Evolutionary conservation across 140 eudicot genomes (phyloP).

Genomic region (Erigeron philadelphicus): DNA sequence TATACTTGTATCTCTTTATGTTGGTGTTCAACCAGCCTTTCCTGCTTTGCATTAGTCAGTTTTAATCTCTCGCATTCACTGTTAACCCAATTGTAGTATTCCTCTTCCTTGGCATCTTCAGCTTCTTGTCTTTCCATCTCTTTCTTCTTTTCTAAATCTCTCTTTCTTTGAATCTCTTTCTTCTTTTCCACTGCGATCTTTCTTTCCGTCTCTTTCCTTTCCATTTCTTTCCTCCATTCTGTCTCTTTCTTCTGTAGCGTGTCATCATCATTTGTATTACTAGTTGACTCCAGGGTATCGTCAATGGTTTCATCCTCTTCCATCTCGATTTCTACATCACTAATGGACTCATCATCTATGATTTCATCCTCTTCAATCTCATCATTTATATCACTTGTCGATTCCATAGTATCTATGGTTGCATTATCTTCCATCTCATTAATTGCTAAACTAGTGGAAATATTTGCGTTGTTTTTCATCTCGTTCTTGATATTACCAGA

Average conservation of each 20-base stretch:
- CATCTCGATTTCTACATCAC: not conserved
- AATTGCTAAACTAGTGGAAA: not conserved
- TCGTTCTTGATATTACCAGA: not conserved
- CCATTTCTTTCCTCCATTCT: slow-evolving; percentile 7
- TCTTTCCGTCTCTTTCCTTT: slow-evolving; percentile 24
- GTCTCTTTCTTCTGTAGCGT: not conserved
- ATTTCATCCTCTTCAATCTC: not conserved
- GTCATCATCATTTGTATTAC: not conserved
- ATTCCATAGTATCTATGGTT: not conserved
- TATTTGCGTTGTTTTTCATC: not conserved
- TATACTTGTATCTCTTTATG: slow-evolving; percentile 56
- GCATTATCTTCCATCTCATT: not conserved
- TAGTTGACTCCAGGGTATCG: not conserved
- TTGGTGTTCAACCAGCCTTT: slow-evolving; percentile 52
- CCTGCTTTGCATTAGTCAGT: slow-evolving; percentile 29
- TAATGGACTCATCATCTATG: not conserved
- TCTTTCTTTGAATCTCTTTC: slow-evolving; percentile 19
- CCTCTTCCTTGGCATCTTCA: slow-evolving; percentile 29
- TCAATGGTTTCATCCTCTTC: slow-evolving; percentile 23
- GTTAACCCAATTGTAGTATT: slow-evolving; percentile 29
- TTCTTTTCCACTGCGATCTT: slow-evolving; percentile 16
- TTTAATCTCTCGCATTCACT: slow-evolving; percentile 26
- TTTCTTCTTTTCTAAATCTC: slow-evolving; percentile 28
- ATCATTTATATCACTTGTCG: not conserved
- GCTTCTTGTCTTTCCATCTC: slow-evolving; percentile 25